phyloP scores from a whole-genome alignment of 106 monocot species.

The Acorus calamus region DNA sequence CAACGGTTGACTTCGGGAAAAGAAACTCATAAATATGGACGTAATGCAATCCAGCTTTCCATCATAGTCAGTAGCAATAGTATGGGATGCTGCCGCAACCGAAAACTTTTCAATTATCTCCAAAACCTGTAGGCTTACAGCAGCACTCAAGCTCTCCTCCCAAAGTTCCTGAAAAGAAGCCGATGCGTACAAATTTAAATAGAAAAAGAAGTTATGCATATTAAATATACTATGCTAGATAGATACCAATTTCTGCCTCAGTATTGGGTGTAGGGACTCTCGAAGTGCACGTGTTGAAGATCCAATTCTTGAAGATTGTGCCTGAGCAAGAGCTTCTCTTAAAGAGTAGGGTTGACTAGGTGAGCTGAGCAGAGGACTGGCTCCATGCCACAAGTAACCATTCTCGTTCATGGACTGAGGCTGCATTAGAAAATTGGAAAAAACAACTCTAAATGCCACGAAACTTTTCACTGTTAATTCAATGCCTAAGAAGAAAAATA shows the following conservation, averaged over 20 bases:
- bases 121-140: slow-evolving; percentile 87
- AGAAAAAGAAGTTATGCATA: too few species aligned
- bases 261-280: slow-evolving; percentile 87
- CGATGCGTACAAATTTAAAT: too few species aligned
- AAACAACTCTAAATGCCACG: too few species aligned
- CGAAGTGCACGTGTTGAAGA: slow-evolving; percentile 74
- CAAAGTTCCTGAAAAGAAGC: slow-evolving; percentile 68
- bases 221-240: background rate
- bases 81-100: slow-evolving; percentile 57
- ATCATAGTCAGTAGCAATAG: slow-evolving; percentile 88
- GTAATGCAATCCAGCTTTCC: slow-evolving; percentile 92
- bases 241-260: slow-evolving; percentile 92
- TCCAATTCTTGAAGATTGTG: slow-evolving; percentile 94
- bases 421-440: slow-evolving; percentile 15
- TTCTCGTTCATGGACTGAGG: slow-evolving; percentile 87
- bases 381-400: slow-evolving; percentile 88
- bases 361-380: slow-evolving; percentile 88
- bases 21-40: slow-evolving; percentile 75
- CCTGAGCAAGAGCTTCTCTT: slow-evolving; percentile 97
- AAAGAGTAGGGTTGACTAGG: slow-evolving; percentile 98
- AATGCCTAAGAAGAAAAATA: too few species aligned
- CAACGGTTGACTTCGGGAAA: slow-evolving; percentile 85
- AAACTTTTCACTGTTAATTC: too few species aligned
- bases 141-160: slow-evolving; percentile 94
- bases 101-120: slow-evolving; percentile 88